phyloP scores from a whole-genome alignment of 179 eudicot species.

The Gypsophila paniculata region DNA sequence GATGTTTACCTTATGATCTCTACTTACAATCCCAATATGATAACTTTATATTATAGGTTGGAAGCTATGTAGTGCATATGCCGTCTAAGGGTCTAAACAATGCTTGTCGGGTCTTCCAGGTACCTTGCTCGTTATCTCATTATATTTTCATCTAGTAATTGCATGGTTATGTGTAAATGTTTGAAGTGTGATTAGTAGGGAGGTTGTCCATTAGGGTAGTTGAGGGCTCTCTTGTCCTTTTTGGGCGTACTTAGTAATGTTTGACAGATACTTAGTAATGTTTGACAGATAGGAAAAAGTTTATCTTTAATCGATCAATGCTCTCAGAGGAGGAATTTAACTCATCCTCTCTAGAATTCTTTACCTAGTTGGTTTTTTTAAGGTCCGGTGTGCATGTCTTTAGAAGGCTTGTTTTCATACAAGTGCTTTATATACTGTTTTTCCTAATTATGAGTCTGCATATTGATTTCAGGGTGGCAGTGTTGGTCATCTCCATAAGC shows the following conservation, averaged over 20 bases:
- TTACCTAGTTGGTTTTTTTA: neutral
- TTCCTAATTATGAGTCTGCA: constrained; percentile 5
- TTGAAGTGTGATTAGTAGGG: neutral
- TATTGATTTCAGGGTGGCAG: constrained; percentile 72
- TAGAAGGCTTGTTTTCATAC: neutral
- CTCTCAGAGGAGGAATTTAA: neutral
- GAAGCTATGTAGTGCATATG: constrained; percentile 38
- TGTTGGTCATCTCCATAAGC: constrained; percentile 91
- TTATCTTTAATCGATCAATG: neutral
- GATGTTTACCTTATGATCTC: neutral
- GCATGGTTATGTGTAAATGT: neutral
- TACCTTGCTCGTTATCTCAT: constrained; percentile 22
- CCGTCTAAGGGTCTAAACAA: constrained; percentile 44
- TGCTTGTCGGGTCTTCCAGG: constrained; percentile 84
- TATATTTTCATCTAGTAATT: neutral
- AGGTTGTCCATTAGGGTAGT: neutral
- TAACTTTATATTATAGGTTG: constrained; percentile 51
- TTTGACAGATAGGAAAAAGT: neutral
- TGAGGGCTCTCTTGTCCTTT: constrained; percentile 7
- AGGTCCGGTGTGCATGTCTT: constrained; percentile 1
- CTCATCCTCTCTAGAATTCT: neutral
- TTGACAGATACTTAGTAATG: neutral
- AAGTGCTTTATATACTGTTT: neutral
- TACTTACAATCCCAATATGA: neutral
- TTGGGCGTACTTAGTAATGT: neutral